These are phyloP conservation scores for Lactarius hengduanensis DNA, from an alignment of 768 basidiomycete species.

Conservation along the genomic window DNA sequence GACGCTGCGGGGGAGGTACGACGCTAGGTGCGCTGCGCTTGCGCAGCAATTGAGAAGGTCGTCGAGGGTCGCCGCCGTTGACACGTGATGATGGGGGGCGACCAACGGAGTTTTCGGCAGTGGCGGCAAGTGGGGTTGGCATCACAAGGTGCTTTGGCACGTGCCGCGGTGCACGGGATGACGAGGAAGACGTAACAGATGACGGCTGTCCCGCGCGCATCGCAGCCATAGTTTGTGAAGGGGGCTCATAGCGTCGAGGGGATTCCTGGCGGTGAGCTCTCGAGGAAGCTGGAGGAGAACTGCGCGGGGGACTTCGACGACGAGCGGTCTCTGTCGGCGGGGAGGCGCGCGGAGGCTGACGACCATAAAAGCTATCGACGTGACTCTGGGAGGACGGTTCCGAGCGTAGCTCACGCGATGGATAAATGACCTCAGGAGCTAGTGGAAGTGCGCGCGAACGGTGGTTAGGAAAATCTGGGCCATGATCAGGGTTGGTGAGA, in stretches of 20 bases:
- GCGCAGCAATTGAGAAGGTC: constrained; percentile 30
- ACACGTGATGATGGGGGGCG: not conserved
- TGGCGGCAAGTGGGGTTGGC: constrained; percentile 56
- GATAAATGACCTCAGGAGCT: constrained; percentile 2
- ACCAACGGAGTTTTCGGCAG: constrained; percentile 8
- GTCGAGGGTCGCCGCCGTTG: constrained; percentile 29
- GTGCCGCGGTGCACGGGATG: constrained; percentile 34
- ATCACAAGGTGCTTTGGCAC: constrained; percentile 69
- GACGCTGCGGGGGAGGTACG: constrained; percentile 5
- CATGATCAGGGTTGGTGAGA: constrained; percentile 24
- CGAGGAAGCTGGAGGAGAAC: constrained; percentile 1
- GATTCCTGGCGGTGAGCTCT: not conserved
- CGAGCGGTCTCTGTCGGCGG: not conserved
- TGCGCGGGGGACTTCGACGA: not conserved
- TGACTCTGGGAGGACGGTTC: constrained; percentile 1
- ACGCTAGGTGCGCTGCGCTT: constrained; percentile 29
- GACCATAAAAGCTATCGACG: constrained; percentile 7
- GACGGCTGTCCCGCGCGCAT: constrained; percentile 5
- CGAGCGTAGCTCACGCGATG: constrained; percentile 4
- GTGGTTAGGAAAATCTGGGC: not conserved
- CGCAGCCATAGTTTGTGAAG: constrained; percentile 22
- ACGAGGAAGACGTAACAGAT: constrained; percentile 21
- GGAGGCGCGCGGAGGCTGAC: not conserved
- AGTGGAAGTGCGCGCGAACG: not conserved
- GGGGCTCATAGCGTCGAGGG: constrained; percentile 23